These are phyloP conservation scores for Trichoderma semiorbis DNA, from an alignment of 2,329 filamentous ascomycete genomes.

Conservation along the genomic window DNA sequence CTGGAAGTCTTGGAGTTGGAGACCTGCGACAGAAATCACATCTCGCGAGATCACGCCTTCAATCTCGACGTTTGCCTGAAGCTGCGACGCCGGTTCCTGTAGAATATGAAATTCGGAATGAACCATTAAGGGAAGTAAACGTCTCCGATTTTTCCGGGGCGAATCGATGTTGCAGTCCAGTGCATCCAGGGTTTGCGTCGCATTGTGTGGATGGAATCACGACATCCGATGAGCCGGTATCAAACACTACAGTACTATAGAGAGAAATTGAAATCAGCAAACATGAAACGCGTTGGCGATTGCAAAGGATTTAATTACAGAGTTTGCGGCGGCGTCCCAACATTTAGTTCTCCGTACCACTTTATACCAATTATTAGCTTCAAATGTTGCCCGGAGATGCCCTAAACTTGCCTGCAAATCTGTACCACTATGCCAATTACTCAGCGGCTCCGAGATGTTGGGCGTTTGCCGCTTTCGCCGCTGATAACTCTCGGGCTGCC, in stretches of 20 bases:
- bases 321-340: background rate
- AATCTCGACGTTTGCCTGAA: background rate
- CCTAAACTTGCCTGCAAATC: background rate
- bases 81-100: background rate
- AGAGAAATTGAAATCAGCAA: background rate
- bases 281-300: background rate
- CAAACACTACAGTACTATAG: background rate
- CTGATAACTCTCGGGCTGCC: background rate
- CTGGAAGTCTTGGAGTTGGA: background rate
- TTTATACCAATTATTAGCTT: background rate
- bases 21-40: background rate
- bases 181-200: background rate
- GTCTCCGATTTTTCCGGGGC: background rate
- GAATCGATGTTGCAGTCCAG: background rate
- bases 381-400: background rate
- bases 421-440: background rate
- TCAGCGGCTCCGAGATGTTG: background rate
- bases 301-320: background rate
- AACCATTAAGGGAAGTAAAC: background rate
- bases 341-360: background rate
- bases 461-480: constrained; percentile 12
- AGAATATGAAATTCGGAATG: background rate
- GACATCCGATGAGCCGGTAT: background rate
- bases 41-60: background rate
- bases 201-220: background rate